Evolutionary conservation across 1,139 yeast species (phyloP), one percentile per base, ranked within the genome.

Genomic region (Schizosaccharomyces versatilis): DNA sequence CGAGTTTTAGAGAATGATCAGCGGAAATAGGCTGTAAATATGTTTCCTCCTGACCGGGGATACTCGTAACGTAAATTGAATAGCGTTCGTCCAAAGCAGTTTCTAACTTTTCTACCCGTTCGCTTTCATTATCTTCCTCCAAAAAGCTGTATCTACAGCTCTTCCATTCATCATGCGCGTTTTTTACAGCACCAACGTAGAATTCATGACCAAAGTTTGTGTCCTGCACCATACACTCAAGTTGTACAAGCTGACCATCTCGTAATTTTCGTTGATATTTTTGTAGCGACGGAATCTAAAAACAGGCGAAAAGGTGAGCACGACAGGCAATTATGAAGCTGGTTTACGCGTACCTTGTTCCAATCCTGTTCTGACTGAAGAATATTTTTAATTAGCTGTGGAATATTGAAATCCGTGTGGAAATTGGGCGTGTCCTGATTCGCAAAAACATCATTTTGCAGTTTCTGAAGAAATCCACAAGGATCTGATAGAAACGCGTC

Each of bases 151-250:
- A 44, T 9, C 49, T 17, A 8, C 49, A 44, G 19, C 49, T 36
- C 9, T 36, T 17, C 49, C 49, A 44, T 10, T 24, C n/a, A n/a
- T 44, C 15, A 36, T 49, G 32, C 10, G 42, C 36, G 38, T 38
- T 17, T 38, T 47, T 51, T 12, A 44, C 19, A 24, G 55, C 55
- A 10, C 55, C 55, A 41, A 48, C 41, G 51, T 36, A 53, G 38
- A 53, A 44, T 38, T 53, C 55, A 17, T 53, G 55, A 15, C 53
- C 55, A 48, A 44, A 48, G 36, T 49, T 52, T 3, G 53, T 44
- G 44, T 53, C 55, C 12, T 44, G 53, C 14, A 53, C 38, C 55
- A 53, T 53, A 36, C 55, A 54, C 24, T 42, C 17, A 12, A 49
- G 41, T 3, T 38, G 42, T 17, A 49, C 40, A 9, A 49, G 40